Base-by-base conservation (phyloP, 768 basidiomycete species). In the Mycena polygramma region DNA sequence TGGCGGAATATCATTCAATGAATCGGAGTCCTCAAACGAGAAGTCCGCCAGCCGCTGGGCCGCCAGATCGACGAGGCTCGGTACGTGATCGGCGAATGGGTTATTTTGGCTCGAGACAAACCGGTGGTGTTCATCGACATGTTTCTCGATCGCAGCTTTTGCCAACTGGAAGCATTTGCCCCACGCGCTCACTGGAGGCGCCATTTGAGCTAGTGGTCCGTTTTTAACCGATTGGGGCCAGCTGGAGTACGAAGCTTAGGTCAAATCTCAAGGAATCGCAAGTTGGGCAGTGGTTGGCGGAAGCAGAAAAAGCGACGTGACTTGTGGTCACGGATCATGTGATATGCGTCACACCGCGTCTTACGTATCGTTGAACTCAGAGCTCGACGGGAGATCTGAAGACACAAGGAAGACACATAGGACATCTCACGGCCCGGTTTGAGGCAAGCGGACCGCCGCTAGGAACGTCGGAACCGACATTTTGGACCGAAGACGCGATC, bases 51-150 rank as follows among this genome's bases (percentile, higher is more conserved):
- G 66, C 13, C 58, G 52, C 55, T 68, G 48, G 9, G 66, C 66
- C 2, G 66, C 53, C 35, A 68, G 30, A 55, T 68, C 66, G 52
- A 68, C 66, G 14, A 61, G 45, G 24, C 19, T 30, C 30, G 66
- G 66, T 8, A 68, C 45, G 45, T 39, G 30, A 17, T 48, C 22
- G 11, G 30, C 17, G n/a, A 48, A 14, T 7, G 13, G 45, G 35
- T 45, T 43, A 4, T 51, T 35, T 24, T 36, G 53, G 1, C 30
- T 57, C 5, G 64, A 49, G 36, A 66, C 22, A 51, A 58, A 48
- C 8, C 11, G 48, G 7, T 35, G 2, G 24, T 61, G 59, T 20
- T 52, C 43, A 19, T 46, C 9, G 45, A 68, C 43, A 20, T 26
- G 24, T 22, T 61, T 55, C 45, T 60, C 52, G 35, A 68, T 55